Evolutionary conservation across 192 early-diverging fungal species (phyloP).

Genomic region (Radiomyces spectabilis): DNA sequence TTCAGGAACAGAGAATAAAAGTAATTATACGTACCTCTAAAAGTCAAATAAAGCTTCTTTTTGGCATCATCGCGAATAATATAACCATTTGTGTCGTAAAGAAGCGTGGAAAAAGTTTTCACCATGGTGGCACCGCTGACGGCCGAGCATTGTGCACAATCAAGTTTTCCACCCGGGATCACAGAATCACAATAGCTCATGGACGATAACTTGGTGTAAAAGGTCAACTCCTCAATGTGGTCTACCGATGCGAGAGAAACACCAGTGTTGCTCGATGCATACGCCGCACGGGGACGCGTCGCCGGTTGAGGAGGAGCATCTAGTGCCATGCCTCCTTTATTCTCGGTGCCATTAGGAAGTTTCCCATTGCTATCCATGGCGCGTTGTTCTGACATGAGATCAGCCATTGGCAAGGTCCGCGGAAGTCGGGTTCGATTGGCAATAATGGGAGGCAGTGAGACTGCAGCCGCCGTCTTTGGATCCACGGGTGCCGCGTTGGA

Average conservation of each 20-base stretch:
- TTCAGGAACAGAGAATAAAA: neutral
- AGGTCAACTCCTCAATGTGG: neutral
- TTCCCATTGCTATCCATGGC: neutral
- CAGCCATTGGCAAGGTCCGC: neutral
- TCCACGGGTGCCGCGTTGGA: no score
- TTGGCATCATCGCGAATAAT: constrained; percentile 1
- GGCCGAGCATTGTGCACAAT: neutral
- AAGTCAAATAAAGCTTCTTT: constrained; percentile 13
- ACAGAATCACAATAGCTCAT: neutral
- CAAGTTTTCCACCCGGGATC: neutral
- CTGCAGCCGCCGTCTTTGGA: no score
- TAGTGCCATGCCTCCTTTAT: neutral
- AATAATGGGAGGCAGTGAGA: neutral
- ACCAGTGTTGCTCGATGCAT: neutral
- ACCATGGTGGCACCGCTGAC: neutral
- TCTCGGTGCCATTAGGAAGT: neutral
- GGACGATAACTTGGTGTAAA: neutral
- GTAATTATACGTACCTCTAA: constrained; percentile 5
- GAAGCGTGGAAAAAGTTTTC: neutral
- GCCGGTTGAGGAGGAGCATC: neutral
- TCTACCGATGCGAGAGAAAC: neutral
- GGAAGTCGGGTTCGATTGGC: neutral
- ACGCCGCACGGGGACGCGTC: neutral
- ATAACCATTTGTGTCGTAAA: constrained; percentile 7
- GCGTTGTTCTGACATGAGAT: neutral